Conservation (phyloP, 2,329 filamentous ascomycete species). For the Lachnellula subtilissima region DNA sequence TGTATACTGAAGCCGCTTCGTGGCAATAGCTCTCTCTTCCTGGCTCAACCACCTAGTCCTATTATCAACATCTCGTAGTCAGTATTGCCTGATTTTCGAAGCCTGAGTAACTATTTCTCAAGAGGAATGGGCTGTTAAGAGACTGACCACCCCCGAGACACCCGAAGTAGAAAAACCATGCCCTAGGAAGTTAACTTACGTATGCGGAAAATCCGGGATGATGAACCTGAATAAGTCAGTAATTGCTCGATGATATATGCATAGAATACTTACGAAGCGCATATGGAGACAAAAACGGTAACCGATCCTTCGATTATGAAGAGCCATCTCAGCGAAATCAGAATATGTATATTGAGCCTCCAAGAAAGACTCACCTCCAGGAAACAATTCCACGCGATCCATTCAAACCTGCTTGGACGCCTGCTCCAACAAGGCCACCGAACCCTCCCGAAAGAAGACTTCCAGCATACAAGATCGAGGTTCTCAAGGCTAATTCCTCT, state of each 20-base stretch:
- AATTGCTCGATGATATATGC: not conserved
- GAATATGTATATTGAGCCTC: not conserved
- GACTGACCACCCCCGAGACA: no score
- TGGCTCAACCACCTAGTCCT: slow-evolving; percentile 33
- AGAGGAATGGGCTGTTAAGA: no score
- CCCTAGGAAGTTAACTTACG: not conserved
- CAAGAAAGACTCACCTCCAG: slow-evolving; percentile 6
- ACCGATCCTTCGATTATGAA: slow-evolving; percentile 38
- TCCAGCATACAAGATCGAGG: slow-evolving; percentile 42
- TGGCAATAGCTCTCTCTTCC: slow-evolving; percentile 38
- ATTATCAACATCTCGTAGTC: no score
- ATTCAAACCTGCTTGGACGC: slow-evolving; percentile 35
- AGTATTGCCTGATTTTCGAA: no score
- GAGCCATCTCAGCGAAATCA: slow-evolving; percentile 30
- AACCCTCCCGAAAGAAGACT: slow-evolving; percentile 41
- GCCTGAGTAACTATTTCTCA: no score
- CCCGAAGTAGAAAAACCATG: no score
- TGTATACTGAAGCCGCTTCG: slow-evolving; percentile 8
- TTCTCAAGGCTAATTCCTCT: slow-evolving; percentile 41
- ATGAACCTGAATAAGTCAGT: slow-evolving; percentile 29
- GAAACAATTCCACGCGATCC: slow-evolving; percentile 7
- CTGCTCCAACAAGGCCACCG: slow-evolving; percentile 52
- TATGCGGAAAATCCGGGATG: slow-evolving; percentile 35
- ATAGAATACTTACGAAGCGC: slow-evolving; percentile 8
- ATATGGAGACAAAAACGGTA: slow-evolving; percentile 32